Base-by-base conservation (phyloP, 2,329 filamentous ascomycete genomes). In the Hymenoscyphus fructigenus region DNA sequence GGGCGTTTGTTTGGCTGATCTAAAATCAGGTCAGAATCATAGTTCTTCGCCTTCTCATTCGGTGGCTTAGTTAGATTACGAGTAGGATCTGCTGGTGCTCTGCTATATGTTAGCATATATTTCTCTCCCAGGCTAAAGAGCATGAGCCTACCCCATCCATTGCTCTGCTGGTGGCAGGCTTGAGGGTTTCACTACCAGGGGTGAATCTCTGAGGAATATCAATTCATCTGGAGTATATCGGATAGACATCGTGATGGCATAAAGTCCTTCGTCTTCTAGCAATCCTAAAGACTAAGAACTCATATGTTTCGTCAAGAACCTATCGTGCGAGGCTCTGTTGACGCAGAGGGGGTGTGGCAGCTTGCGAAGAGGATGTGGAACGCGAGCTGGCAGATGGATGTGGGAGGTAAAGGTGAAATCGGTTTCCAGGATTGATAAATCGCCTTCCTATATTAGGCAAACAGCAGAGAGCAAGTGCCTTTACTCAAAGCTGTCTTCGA, bases 121-220 rank as follows among this genome's bases (percentile, higher is more conserved):
- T 50, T 23, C 17, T 57, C 47, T 65, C 12, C 20, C 32, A 28
- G 23, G 20, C 20, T 38, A 38, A 41, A 47, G 58, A 57, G 10
- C 34, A 47, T 29, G 44, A 64, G 65, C 74, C 68, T 83, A 96
- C 91, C 94, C 93, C 92, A 97, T 96, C 93, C 93, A 98, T 82
- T 96, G 92, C 80, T 96, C 92, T 68, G 90, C 85, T 29, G 92
- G 90, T 69, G 93, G 93, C 57, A 97, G 84, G 69, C 84, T 85
- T 68, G 89, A 82, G 57, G 94, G 94, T 79, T 91, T 96, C 72
- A 85, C 81, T 75, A 93, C 93, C 77, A 97, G 83, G 70, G 93
- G 93, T 69, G 94, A 97, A 66, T 90, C 83, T 78, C 89, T 87
- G 74, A 98, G 82, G 76, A 84, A 83, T 73, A 92, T 82, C 72